phyloP scores from a whole-genome alignment of 2,329 filamentous ascomycete genomes.

The Claviceps sp. region DNA sequence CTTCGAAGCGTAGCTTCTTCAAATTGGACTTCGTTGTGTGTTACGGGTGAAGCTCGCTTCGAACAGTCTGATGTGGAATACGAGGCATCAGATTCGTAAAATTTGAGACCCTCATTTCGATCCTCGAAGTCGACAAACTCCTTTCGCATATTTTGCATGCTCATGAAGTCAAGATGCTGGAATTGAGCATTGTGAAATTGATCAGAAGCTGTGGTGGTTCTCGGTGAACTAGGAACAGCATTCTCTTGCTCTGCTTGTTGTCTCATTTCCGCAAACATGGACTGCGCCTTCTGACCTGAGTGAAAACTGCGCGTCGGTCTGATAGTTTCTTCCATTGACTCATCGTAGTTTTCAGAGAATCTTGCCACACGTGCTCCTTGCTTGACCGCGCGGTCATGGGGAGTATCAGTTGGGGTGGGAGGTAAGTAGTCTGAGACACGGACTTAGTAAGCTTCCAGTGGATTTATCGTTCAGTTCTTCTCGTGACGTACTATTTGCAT shows the following conservation, averaged over 20 bases:
- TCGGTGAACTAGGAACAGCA: slow-evolving; percentile 41
- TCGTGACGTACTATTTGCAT: slow-evolving; percentile 39
- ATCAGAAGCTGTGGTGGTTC: slow-evolving; percentile 31
- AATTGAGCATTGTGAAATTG: slow-evolving; percentile 37
- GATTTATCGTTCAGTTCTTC: not conserved
- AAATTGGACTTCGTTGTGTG: slow-evolving; percentile 19
- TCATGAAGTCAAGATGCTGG: slow-evolving; percentile 43
- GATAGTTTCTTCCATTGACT: slow-evolving; percentile 53
- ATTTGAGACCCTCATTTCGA: slow-evolving; percentile 19
- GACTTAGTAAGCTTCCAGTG: slow-evolving; percentile 3
- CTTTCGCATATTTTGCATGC: slow-evolving; percentile 33
- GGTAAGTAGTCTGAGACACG: slow-evolving; percentile 43
- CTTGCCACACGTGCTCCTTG: slow-evolving; percentile 29
- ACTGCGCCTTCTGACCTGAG: slow-evolving; percentile 30
- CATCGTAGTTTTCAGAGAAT: slow-evolving; percentile 48
- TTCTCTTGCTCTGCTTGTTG: slow-evolving; percentile 38
- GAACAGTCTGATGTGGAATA: slow-evolving; percentile 34
- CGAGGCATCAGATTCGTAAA: slow-evolving; percentile 17
- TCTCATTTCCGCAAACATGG: slow-evolving; percentile 45
- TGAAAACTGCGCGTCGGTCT: slow-evolving; percentile 37
- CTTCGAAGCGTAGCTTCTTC: slow-evolving; percentile 26
- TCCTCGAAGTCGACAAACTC: slow-evolving; percentile 29
- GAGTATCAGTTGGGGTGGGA: slow-evolving; percentile 54
- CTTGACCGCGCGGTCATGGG: slow-evolving; percentile 34
- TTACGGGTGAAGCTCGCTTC: slow-evolving; percentile 37